Percentiles rank a stretch among this genome's conserved stretches.
phyloP scores from a whole-genome alignment of 2,329 filamentous ascomycete genomes.

The Claviceps sorghi region DNA sequence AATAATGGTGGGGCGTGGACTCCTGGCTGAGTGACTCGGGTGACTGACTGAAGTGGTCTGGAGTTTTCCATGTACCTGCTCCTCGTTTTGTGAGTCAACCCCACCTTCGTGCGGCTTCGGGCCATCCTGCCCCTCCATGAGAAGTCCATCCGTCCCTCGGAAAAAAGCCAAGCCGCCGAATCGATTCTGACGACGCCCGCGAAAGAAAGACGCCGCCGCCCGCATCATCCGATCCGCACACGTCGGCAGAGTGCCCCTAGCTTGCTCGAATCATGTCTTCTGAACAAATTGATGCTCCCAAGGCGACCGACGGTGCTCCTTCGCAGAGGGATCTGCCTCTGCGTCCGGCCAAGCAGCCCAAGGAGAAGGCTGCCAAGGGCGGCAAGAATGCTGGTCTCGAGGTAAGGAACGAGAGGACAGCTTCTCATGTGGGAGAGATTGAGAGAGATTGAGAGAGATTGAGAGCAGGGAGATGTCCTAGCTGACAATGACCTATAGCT shows the following conservation, averaged over 20 bases:
- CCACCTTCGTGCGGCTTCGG: constrained; percentile 15
- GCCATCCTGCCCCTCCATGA: constrained; percentile 14
- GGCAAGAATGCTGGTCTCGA: constrained; percentile 43
- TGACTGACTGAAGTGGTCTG: too few relatives aligned
- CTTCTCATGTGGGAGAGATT: background rate
- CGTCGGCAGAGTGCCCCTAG: background rate
- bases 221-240: constrained; percentile 3
- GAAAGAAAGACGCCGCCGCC: background rate
- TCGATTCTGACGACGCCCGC: background rate
- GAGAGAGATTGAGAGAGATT: too few relatives aligned
- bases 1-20: too few relatives aligned
- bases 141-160: background rate
- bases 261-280: constrained; percentile 20
- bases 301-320: constrained; percentile 20
- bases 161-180: background rate
- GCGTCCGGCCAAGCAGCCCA: constrained; percentile 23
- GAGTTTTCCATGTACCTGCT: too few relatives aligned
- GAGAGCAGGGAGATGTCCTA: constrained; percentile 12
- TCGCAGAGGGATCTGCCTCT: constrained; percentile 21
- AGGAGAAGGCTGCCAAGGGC: constrained; percentile 30
- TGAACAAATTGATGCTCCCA: constrained; percentile 21
- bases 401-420: constrained; percentile 15
- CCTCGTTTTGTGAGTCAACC: constrained; percentile 19
- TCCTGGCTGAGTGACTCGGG: too few relatives aligned
- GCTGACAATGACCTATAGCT: constrained; percentile 12